Evolutionary conservation across 495 filamentous ascomycete species (phyloP).

Genomic region (Hamigera avellanea): DNA sequence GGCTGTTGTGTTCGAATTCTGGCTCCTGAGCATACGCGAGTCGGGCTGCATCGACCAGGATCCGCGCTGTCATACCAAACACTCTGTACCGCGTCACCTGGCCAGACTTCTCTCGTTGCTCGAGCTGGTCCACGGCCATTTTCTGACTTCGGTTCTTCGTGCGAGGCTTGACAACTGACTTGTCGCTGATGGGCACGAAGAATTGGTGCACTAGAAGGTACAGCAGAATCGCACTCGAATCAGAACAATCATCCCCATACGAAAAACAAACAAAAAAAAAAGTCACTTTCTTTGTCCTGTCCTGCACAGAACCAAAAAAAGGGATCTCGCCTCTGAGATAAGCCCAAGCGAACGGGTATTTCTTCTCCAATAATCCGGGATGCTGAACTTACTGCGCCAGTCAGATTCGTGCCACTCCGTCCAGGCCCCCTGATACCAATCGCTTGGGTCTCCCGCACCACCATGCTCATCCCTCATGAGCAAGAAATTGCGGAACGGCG

Average conservation of each 20-base stretch:
- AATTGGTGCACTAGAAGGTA: constrained; percentile 63
- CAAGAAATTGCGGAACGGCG: constrained; percentile 67
- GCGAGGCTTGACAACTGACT: constrained; percentile 46
- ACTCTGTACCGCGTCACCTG: constrained; percentile 55
- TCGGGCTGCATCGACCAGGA: constrained; percentile 74
- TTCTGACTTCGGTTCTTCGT: constrained; percentile 8
- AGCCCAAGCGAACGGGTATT: too few relatives aligned
- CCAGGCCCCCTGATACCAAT: constrained; percentile 45
- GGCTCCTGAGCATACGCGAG: constrained; percentile 72
- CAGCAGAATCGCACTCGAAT: not conserved
- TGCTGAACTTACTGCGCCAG: constrained; percentile 48
- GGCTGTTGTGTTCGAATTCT: constrained; percentile 71
- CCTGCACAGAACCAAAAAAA: too few relatives aligned
- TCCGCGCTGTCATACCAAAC: constrained; percentile 86
- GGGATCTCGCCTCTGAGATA: too few relatives aligned
- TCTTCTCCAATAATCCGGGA: too few relatives aligned
- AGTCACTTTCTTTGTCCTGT: too few relatives aligned
- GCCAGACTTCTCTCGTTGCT: constrained; percentile 27
- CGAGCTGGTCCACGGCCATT: constrained; percentile 21
- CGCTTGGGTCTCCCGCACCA: constrained; percentile 23
- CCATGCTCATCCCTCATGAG: constrained; percentile 31
- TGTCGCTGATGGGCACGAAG: constrained; percentile 59
- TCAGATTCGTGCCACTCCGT: constrained; percentile 53
- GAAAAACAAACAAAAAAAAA: constrained; percentile 3
- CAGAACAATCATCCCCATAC: not conserved